Percentiles rank a stretch among this genome's conserved stretches.
Evolutionary conservation across 1,284 basidiomycete species (phyloP).

Genomic region (Papiliotrema fonsecae): DNA sequence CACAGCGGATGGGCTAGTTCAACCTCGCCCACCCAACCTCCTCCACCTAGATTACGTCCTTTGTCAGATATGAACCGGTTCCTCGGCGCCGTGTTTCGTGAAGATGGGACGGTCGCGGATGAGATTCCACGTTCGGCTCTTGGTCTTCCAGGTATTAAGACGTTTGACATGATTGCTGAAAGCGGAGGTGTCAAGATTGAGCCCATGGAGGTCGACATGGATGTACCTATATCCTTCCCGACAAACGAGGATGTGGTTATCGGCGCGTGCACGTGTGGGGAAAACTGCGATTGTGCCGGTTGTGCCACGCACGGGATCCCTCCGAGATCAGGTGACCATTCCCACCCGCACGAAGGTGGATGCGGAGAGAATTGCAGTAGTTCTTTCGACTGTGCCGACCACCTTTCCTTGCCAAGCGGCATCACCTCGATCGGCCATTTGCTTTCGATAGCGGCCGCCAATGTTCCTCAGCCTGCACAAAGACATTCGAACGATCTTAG

Average conservation of each 20-base stretch:
- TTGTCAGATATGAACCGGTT: slow-evolving; percentile 38
- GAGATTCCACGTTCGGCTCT: slow-evolving; percentile 38
- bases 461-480: slow-evolving; percentile 32
- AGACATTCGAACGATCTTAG: slow-evolving; percentile 20
- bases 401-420: slow-evolving; percentile 41
- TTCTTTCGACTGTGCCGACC: slow-evolving; percentile 41
- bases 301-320: slow-evolving; percentile 39
- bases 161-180: slow-evolving; percentile 34
- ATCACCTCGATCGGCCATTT: slow-evolving; percentile 45
- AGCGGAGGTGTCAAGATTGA: slow-evolving; percentile 33
- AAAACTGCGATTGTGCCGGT: slow-evolving; percentile 46
- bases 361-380: slow-evolving; percentile 39
- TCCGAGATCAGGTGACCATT: neutral
- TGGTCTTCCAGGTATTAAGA: slow-evolving; percentile 38
- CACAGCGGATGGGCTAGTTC: slow-evolving; percentile 12
- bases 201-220: slow-evolving; percentile 30
- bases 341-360: slow-evolving; percentile 16
- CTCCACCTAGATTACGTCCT: slow-evolving; percentile 26
- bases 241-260: slow-evolving; percentile 41
- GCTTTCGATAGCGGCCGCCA: slow-evolving; percentile 40
- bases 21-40: slow-evolving; percentile 9
- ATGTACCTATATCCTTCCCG: slow-evolving; percentile 36
- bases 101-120: slow-evolving; percentile 31
- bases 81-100: slow-evolving; percentile 38
- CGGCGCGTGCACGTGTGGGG: slow-evolving; percentile 46